A percentile compares a stretch with the other conserved stretches of the same genome.
Conservation (phyloP, 495 filamentous ascomycete genomes). For the Neurospora sp. region DNA sequence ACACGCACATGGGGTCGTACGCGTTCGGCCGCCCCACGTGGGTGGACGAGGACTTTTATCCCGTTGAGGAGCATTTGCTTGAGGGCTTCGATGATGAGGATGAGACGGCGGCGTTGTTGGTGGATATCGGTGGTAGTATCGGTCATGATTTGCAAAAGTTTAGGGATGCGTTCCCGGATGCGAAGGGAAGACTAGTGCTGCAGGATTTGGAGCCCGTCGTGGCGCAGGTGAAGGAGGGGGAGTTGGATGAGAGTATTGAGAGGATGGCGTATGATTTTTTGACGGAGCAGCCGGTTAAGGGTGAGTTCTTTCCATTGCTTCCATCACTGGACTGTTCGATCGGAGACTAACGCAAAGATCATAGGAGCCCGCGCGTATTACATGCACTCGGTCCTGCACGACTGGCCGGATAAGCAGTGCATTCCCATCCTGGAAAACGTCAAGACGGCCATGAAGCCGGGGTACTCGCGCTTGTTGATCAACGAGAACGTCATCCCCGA, state of each 20-base stretch:
- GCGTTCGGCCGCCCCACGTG: conserved; percentile 34
- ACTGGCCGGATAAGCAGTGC: conserved; percentile 37
- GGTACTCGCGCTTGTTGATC: conserved; percentile 40
- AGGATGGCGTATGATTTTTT: conserved; percentile 37
- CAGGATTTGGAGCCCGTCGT: conserved; percentile 38
- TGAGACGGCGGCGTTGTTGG: conserved; percentile 28
- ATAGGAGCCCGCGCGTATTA: conserved; percentile 32
- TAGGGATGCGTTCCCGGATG: conserved; percentile 19
- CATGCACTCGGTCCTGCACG: conserved; percentile 37
- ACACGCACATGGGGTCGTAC: conserved; percentile 37
- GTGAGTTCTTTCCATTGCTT: conserved; percentile 9
- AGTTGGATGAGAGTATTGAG: conserved; percentile 3
- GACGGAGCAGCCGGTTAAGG: conserved; percentile 33
- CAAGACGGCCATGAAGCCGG: conserved; percentile 33
- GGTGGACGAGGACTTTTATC: conserved; percentile 39
- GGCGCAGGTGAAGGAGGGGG: conserved; percentile 10
- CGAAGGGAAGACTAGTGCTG: conserved; percentile 26
- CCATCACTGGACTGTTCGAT: not conserved
- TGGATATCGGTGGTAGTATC: conserved; percentile 37
- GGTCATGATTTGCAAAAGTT: conserved; percentile 35
- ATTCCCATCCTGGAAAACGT: conserved; percentile 29
- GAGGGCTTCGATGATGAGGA: conserved; percentile 13
- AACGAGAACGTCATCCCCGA: conserved; percentile 44
- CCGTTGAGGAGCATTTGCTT: conserved; percentile 27
- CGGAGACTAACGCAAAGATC: conserved; percentile 1